phyloP scores from a whole-genome alignment of 1,139 yeast species.

The Kodamaea plutei region DNA sequence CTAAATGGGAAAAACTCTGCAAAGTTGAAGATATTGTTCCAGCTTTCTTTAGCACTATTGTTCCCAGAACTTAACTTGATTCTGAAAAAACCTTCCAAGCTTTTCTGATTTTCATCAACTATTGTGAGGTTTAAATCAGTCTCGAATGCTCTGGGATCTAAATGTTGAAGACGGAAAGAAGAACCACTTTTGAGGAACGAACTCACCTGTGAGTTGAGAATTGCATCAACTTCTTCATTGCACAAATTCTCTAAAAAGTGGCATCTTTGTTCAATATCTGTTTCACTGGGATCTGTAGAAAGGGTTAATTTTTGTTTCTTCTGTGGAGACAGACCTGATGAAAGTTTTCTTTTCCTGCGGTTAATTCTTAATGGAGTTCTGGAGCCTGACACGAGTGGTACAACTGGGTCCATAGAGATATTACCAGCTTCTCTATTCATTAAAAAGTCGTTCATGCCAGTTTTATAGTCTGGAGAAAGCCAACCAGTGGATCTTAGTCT shows the following conservation, averaged over 20 bases:
- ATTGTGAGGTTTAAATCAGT: conserved; percentile 18
- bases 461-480: conserved; percentile 17
- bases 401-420: conserved; percentile 9
- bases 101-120: conserved; percentile 19
- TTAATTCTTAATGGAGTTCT: not conserved
- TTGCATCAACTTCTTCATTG: conserved; percentile 16
- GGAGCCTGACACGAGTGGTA: no score
- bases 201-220: conserved; percentile 19
- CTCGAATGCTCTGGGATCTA: conserved; percentile 6
- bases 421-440: conserved; percentile 14
- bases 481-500: conserved; percentile 5
- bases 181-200: conserved; percentile 20
- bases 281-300: no score
- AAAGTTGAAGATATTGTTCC: conserved; percentile 7
- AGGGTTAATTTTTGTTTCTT: conserved; percentile 3
- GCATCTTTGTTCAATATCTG: no score
- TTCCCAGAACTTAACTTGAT: not conserved
- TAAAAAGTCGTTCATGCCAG: conserved; percentile 21
- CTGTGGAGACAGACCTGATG: not conserved
- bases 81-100: conserved; percentile 15
- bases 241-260: conserved; percentile 8
- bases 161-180: conserved; percentile 12
- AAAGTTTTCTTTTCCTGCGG: not conserved
- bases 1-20: conserved; percentile 8
- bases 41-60: conserved; percentile 1